Conservation (phyloP, 106 monocot genomes). For the Platanthera zijinensis region DNA sequence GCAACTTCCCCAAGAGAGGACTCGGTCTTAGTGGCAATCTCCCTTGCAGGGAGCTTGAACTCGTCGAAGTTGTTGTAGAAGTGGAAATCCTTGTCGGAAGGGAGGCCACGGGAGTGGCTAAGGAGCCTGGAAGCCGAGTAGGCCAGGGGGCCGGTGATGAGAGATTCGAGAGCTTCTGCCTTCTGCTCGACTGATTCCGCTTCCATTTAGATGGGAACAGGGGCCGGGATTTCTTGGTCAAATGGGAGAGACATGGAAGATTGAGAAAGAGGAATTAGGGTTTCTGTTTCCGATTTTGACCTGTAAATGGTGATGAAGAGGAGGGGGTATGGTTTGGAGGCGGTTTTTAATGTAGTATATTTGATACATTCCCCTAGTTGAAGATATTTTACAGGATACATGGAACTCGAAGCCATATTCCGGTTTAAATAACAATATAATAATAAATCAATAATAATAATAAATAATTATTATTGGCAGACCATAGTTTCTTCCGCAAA, state of each 20-base stretch:
- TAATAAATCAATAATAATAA: no score
- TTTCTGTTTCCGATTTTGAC: neutral
- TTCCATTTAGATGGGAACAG: slow-evolving; percentile 14
- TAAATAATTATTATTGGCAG: no score
- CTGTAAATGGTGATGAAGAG: no score
- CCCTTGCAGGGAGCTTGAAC: slow-evolving; percentile 35
- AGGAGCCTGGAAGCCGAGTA: slow-evolving; percentile 34
- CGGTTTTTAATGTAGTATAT: no score
- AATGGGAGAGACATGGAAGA: neutral
- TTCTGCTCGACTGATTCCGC: slow-evolving; percentile 24
- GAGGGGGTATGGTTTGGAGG: no score
- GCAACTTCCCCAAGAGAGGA: slow-evolving; percentile 20
- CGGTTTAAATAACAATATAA: no score
- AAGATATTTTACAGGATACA: no score
- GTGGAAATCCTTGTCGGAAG: slow-evolving; percentile 56
- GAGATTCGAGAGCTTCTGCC: slow-evolving; percentile 28
- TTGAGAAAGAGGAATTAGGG: neutral
- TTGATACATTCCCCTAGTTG: no score
- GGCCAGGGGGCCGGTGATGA: slow-evolving; percentile 40
- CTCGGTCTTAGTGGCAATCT: slow-evolving; percentile 18
- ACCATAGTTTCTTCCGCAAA: no score
- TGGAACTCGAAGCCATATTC: no score
- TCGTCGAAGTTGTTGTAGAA: slow-evolving; percentile 66
- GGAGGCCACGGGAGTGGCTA: slow-evolving; percentile 38
- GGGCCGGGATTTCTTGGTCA: neutral